Base-by-base conservation (phyloP, 352 stramenopile species). In the Globisporangium canariense region DNA sequence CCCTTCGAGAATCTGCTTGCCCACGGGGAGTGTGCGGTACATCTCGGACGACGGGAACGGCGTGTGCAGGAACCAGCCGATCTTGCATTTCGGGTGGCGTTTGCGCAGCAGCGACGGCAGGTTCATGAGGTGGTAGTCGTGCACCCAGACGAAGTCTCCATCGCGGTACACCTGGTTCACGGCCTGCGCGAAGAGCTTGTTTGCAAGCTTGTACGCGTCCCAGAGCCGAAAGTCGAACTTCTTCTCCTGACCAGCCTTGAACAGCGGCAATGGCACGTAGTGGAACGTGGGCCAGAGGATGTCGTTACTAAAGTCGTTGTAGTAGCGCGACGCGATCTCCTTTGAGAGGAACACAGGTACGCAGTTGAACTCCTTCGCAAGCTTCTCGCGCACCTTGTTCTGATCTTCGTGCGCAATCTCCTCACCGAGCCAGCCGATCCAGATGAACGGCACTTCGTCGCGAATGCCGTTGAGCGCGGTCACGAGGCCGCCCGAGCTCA, bases 271-370 rank as follows among this genome's bases (percentile, higher is more conserved):
- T 49, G 89, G 86, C 41, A 97, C 88, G 63, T 97, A 97, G 71
- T 97, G 90, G 71, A 97, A 97, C 25, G 92, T 91, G 14, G 90
- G 89, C 90, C 90, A 97, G 32, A 97, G 63, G 58, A 96, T 92
- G 64, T 97, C 88, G 68, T 97, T 97, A 73, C 85, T 94, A 60
- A 97, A 97, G 52, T 91, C 90, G 66, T 96, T 97, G 73, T 97
- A 97, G 74, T 96, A 97, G 13, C 88, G 83, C 47, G 83, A 76
- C n/a, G 89, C 86, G 30, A 97, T 83, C 68, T 97, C 86, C 47
- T 94, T 89, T 10, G 86, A 89, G 34, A 97, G 62, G 67, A 97
- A 97, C 32, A 97, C 88, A 0, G 90, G 90, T 25, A 96, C 76
- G 67, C 88, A 97, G 52, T 94, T 95, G 64, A 97, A 94, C 49